Evolutionary conservation across 2,329 filamentous ascomycete genomes (phyloP), one percentile per base, ranked within the genome.

Genomic region (Aquanectria penicillioides): DNA sequence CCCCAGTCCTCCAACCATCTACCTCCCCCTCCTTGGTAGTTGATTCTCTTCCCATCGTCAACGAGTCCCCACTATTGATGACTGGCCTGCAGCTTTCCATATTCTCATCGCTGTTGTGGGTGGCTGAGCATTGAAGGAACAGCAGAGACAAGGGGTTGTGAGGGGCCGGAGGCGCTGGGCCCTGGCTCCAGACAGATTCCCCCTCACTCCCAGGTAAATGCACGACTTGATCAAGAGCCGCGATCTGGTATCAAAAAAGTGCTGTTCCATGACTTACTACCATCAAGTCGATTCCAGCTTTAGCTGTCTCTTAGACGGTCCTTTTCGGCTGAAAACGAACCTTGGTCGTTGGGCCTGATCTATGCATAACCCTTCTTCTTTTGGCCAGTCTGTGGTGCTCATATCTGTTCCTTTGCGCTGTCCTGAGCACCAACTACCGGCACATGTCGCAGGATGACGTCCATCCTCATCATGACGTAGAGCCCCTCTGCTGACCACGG

Each of bases 401-500:
- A 33, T 25, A n/a, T 25, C 22, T 65, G 33, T 38, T 56, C 41
- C 9, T 50, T 29, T 29, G n/a, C 57, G 18, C 48, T 44, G 62
- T 61, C 50, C n/a, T n/a, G n/a, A 57, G 38, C 61, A 64, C 36
- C 20, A 31, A 62, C 48, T 43, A 46, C 37, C 52, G 52, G 58
- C 34, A 52, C 44, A 18, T 54, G 53, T 59, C 36, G 22, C 52
- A 62, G 55, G 57, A 64, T 70, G 67, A 70, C 65, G 67, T 69
- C 46, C 41, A 25, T 36, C 17, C 64, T 63, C 55, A 61, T 37
- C 52, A 67, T 70, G 67, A 66, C 66, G 62, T 63, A 59, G 44
- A 43, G 38, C 36, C 36, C 60, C 52, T 61, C 53, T 44, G 51
- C 61, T 68, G 64, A 61, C 46, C 43, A 61, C 37, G 43, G 20